phyloP scores from a whole-genome alignment of 1,284 basidiomycete species.

The Prillingera fragicola region DNA sequence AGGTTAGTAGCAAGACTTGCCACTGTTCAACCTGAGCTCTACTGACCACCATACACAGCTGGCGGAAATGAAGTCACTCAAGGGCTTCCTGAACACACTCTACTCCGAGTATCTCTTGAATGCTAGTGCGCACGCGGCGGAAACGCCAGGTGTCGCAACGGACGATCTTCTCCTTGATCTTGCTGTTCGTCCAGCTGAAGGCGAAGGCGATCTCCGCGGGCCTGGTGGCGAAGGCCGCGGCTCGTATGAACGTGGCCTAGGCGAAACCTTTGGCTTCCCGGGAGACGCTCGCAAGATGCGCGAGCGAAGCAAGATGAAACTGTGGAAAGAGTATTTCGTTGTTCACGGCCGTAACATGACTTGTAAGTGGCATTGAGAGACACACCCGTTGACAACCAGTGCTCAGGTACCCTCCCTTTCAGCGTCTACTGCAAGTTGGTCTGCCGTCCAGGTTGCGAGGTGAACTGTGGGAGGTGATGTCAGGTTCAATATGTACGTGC shows the following conservation, averaged over 20 bases:
- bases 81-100: conserved; percentile 83
- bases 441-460: conserved; percentile 91
- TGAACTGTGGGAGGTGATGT: conserved; percentile 97
- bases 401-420: conserved; percentile 94
- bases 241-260: conserved; percentile 73
- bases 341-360: conserved; percentile 49
- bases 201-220: conserved; percentile 54
- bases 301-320: conserved; percentile 94
- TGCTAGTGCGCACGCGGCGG: conserved; percentile 7
- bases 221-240: conserved; percentile 50
- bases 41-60: conserved; percentile 56
- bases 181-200: conserved; percentile 44
- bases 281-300: conserved; percentile 92
- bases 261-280: conserved; percentile 82
- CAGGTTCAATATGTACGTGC: conserved; percentile 70
- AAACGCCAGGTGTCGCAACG: not conserved
- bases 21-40: not conserved
- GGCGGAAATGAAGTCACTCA: conserved; percentile 89
- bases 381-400: conserved; percentile 55
- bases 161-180: conserved; percentile 7
- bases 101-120: conserved; percentile 87
- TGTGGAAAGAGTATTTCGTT: conserved; percentile 86
- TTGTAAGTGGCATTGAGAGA: conserved; percentile 19
- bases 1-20: conserved; percentile 48
- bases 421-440: conserved; percentile 92